A percentile compares a stretch with the other conserved stretches of the same genome.
phyloP scores from a whole-genome alignment of 1,139 yeast species.

The Groenewaldozyma auringiensis region DNA sequence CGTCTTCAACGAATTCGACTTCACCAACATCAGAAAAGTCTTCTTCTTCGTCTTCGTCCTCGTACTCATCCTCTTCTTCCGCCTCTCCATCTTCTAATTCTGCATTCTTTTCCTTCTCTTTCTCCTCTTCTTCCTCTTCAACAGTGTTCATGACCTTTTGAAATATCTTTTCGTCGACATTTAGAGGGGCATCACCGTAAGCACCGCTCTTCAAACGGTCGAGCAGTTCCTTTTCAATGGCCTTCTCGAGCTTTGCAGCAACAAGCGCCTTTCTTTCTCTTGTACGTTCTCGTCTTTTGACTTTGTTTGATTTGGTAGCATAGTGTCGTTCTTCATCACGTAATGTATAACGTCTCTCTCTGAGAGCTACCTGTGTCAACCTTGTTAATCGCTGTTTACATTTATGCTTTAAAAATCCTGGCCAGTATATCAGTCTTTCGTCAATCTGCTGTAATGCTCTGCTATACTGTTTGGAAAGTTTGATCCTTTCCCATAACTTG shows the following conservation, averaged over 20 bases:
- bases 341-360: conserved; percentile 90
- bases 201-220: conserved; percentile 96
- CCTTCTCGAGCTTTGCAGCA: conserved; percentile 94
- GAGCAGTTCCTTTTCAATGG: conserved; percentile 88
- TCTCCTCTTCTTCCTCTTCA: conserved; percentile 50
- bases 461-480: conserved; percentile 77
- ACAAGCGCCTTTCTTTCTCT: conserved; percentile 94
- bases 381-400: conserved; percentile 94
- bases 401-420: conserved; percentile 79
- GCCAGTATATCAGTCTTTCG: conserved; percentile 84
- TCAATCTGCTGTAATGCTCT: conserved; percentile 86
- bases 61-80: conserved; percentile 43
- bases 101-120: conserved; percentile 55
- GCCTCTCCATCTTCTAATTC: conserved; percentile 53
- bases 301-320: conserved; percentile 89
- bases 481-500: conserved; percentile 89
- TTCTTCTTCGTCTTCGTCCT: conserved; percentile 69
- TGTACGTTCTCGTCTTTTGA: conserved; percentile 85
- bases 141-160: conserved; percentile 79
- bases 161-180: conserved; percentile 95
- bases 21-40: conserved; percentile 44
- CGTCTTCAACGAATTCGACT: conserved; percentile 74
- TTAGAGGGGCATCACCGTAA: conserved; percentile 93
- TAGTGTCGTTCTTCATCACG: conserved; percentile 88
- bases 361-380: conserved; percentile 88